phyloP scores from a whole-genome alignment of 805 yeast genomes.

The Huiozyma sinensis region DNA sequence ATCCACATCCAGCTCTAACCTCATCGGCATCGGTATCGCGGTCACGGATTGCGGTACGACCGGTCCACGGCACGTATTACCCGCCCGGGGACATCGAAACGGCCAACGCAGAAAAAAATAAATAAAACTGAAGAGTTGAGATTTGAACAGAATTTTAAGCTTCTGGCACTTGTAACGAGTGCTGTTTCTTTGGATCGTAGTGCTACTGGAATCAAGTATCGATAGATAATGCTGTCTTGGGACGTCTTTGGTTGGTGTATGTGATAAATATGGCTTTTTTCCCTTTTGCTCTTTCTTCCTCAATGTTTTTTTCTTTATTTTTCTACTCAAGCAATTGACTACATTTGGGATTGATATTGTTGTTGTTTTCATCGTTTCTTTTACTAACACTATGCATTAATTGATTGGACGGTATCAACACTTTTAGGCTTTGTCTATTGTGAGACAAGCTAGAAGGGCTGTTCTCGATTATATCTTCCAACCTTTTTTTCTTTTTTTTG shows the following conservation, averaged over 20 bases:
- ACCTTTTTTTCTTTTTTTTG: neutral
- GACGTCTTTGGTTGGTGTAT: constrained; percentile 29
- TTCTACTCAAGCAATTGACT: neutral
- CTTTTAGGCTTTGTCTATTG: too few species aligned
- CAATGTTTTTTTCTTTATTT: neutral
- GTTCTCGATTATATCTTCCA: neutral
- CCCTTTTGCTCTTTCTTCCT: neutral
- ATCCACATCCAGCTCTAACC: neutral
- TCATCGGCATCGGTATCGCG: neutral
- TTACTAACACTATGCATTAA: too few species aligned
- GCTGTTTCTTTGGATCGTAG: neutral
- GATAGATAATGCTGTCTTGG: constrained; percentile 17
- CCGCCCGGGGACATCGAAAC: neutral
- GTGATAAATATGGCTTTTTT: constrained; percentile 5
- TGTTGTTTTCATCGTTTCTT: too few species aligned
- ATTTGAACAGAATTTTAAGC: too few species aligned
- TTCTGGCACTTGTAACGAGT: too few species aligned
- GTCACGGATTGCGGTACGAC: neutral
- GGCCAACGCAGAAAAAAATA: neutral
- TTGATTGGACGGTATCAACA: too few species aligned
- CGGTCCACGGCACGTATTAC: neutral
- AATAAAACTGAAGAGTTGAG: neutral
- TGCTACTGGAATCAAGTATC: neutral
- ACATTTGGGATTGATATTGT: too few species aligned
- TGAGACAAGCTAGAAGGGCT: neutral